Evolutionary conservation across 345 rosid species (phyloP), one percentile per base, ranked within the genome.

Genomic region (Camelina neglecta): DNA sequence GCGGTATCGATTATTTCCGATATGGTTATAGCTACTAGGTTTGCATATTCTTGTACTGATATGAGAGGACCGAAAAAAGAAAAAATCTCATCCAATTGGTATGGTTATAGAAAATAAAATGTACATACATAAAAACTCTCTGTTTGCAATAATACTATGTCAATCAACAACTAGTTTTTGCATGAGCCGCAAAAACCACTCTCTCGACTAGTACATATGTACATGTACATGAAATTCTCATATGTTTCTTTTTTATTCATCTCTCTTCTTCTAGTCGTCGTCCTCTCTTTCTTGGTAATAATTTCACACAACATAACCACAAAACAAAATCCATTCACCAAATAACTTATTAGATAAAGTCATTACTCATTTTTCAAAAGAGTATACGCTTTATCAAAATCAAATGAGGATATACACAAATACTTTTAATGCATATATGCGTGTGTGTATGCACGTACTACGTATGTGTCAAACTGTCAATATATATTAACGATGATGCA

Each of bases 401-500:
- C 3, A 29, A 29, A 29, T 4, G 31, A 29, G 31, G 31, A 29
- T 42, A 5, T 38, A 55, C 71, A 55, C 7, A 35, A 16, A 49
- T 18, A 49, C 11, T 18, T 49, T 18, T 49, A 8, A 11, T 18
- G 54, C 11, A 3, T 18, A 29, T 29, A 29, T 29, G 31, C 5
- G 31, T 29, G 31, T 29, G 31, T 29, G 31, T 29, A 18, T 39
- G 42, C 21, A 64, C 3, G 73, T 15, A 47, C 67, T 6, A 10
- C 23, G 42, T 47, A 64, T 1, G 73, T 15, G 38, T 73, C 33
- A 29, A 29, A 29, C 31, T 29, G 33, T 39, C 13, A 15, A 41
- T 61, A 50, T 59, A 72, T 59, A 72, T 50, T 9, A 21, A 77
- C 71, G 53, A 77, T 62, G 48, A 51, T 71, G 80, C 89, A 86